Percentiles rank a stretch among this genome's conserved stretches.
phyloP scores from a whole-genome alignment of 2,329 filamentous ascomycete genomes.

The Furcasterigmium furcatum region DNA sequence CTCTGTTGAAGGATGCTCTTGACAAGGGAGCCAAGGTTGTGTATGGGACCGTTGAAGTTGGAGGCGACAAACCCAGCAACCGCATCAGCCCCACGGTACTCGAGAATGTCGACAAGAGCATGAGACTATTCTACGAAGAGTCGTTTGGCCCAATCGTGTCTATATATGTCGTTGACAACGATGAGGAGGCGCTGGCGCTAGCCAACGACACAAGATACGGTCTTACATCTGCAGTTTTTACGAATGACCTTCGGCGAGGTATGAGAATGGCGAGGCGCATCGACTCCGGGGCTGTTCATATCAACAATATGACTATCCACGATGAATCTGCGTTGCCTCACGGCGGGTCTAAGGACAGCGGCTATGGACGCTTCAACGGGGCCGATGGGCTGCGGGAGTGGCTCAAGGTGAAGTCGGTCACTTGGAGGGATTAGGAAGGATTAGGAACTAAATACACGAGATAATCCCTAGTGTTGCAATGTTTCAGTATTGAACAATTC shows the following conservation, averaged over 20 bases:
- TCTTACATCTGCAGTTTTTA: constrained; percentile 66
- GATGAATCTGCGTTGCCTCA: constrained; percentile 62
- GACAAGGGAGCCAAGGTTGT: constrained; percentile 56
- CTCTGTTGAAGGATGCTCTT: constrained; percentile 58
- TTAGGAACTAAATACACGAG: too few species aligned
- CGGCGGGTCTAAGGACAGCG: constrained; percentile 63
- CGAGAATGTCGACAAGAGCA: constrained; percentile 48
- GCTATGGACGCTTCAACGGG: constrained; percentile 55
- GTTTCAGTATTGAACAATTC: too few species aligned
- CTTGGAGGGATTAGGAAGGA: constrained; percentile 38
- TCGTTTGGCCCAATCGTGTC: constrained; percentile 70
- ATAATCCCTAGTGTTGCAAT: too few species aligned
- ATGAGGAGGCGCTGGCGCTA: constrained; percentile 68
- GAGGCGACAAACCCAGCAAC: constrained; percentile 21
- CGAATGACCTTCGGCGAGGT: constrained; percentile 55
- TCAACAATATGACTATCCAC: constrained; percentile 61
- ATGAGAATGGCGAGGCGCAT: constrained; percentile 54
- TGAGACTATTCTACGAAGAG: constrained; percentile 69
- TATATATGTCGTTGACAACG: constrained; percentile 58
- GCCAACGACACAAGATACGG: constrained; percentile 80
- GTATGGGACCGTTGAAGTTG: constrained; percentile 25
- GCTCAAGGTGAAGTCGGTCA: constrained; percentile 61
- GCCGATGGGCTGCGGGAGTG: constrained; percentile 25
- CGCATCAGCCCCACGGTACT: constrained; percentile 61
- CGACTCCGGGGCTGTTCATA: constrained; percentile 61